Base-by-base conservation (phyloP, 2,329 filamentous ascomycete species). In the Cladosporium sp. region DNA sequence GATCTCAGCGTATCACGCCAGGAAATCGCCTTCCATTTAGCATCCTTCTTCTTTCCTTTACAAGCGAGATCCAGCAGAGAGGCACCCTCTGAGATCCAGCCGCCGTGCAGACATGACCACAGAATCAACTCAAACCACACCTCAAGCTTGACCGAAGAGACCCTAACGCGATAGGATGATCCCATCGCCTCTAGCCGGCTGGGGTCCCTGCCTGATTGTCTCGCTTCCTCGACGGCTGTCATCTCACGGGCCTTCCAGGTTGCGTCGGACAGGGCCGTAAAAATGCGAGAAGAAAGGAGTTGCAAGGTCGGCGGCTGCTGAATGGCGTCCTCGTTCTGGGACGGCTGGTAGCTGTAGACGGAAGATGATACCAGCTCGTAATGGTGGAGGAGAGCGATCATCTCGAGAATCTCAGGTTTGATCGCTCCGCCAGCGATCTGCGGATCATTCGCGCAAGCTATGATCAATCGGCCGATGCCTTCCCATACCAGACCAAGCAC, bases 101-200 rank as follows among this genome's bases (percentile, higher is more conserved):
- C 72, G 16, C 75, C 75, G 48, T 75, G 71, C 7, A 77, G 57
- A 57, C 74, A 77, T 11, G 74, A 73, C 75, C 75, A 77, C 3
- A 78, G 63, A 16, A 78, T 68, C n/a, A 78, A 65, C 59, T 78
- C 76, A 14, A 78, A 61, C 76, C 76, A 78, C 11, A 78, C 62
- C 54, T 77, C 76, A 1, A 73, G 69, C 1, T 67, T 62, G 38
- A 54, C 38, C 16, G 34, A 42, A 43, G 48, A 37, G 10, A 50
- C 40, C 32, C 48, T 37, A 1, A 43, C 48, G 32, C 48, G 48
- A 13, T 43, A 43, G 2, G 48, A 43, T 13, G 48, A 50, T 11
- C 50, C 50, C 16, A 35, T 46, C 3, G 43, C 43, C 13, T 46
- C 43, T 9, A 53, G 31, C 14, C 43, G 28, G 5, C 14, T 11